Evolutionary conservation across 352 stramenopile species (phyloP).

Genomic region (Phytophthora pini): DNA sequence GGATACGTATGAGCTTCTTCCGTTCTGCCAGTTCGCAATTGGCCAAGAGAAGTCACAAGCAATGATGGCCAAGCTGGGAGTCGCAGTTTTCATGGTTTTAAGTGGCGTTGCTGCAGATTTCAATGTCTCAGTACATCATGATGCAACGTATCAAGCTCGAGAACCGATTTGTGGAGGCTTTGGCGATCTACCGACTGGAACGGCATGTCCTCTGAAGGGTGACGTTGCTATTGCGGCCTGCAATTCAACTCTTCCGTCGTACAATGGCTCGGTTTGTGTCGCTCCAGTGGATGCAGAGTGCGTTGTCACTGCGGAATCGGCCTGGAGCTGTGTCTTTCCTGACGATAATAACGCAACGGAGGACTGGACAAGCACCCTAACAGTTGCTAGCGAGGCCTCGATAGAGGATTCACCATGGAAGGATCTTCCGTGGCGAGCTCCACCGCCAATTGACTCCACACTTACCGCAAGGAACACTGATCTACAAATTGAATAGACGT

Average conservation of each 20-base stretch:
- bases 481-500: too few relatives aligned
- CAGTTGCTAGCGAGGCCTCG: conserved; percentile 8
- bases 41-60: conserved; percentile 1
- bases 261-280: conserved; percentile 42
- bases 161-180: conserved; percentile 52
- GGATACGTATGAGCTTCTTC: not conserved
- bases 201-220: conserved; percentile 46
- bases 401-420: conserved; percentile 24
- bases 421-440: conserved; percentile 33
- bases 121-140: conserved; percentile 27
- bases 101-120: conserved; percentile 7
- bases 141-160: conserved; percentile 52
- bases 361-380: conserved; percentile 15
- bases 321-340: conserved; percentile 41
- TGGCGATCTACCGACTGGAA: conserved; percentile 37
- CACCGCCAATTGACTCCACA: conserved; percentile 9
- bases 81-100: not conserved
- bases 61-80: conserved; percentile 10
- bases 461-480: not conserved
- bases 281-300: conserved; percentile 39
- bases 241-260: conserved; percentile 45
- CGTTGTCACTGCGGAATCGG: conserved; percentile 30
- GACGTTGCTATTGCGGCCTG: conserved; percentile 45
- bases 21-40: conserved; percentile 15
- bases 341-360: not conserved